Percentiles rank a stretch among this genome's conserved stretches.
phyloP scores from a whole-genome alignment of 2,329 filamentous ascomycete species.

The Decorospora gaudefroyi region DNA sequence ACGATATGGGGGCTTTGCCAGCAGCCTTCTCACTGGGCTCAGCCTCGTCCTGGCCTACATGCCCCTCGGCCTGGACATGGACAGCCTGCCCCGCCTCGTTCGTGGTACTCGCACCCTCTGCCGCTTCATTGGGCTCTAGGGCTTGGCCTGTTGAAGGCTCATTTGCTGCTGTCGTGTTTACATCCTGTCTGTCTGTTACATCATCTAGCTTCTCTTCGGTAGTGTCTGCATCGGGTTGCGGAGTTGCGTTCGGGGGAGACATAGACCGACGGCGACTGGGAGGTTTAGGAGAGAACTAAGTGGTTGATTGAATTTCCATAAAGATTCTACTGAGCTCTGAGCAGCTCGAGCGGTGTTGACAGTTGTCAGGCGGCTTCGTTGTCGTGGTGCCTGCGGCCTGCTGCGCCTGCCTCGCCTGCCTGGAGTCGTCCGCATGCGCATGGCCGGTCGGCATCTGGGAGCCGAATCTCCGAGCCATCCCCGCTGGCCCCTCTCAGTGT shows the following conservation, averaged over 20 bases:
- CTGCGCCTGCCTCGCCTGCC: slow-evolving; percentile 16
- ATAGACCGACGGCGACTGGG: slow-evolving; percentile 38
- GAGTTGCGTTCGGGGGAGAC: slow-evolving; percentile 42
- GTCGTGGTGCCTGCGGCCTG: slow-evolving; percentile 18
- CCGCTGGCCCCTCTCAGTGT: slow-evolving; percentile 9
- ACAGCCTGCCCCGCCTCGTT: slow-evolving; percentile 31
- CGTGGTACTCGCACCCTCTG: slow-evolving; percentile 6
- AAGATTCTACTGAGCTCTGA: slow-evolving; percentile 13
- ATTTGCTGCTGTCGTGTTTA: neutral
- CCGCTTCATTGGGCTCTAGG: neutral
- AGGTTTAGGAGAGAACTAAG: slow-evolving; percentile 2
- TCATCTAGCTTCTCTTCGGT: slow-evolving; percentile 28
- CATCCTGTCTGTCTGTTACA: slow-evolving; percentile 13
- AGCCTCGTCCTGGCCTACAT: slow-evolving; percentile 10
- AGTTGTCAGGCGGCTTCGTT: slow-evolving; percentile 12
- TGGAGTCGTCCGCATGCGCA: slow-evolving; percentile 21
- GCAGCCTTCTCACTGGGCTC: slow-evolving; percentile 29
- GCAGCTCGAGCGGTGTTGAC: slow-evolving; percentile 9
- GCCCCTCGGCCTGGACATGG: slow-evolving; percentile 10
- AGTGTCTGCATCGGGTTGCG: slow-evolving; percentile 36
- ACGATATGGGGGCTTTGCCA: slow-evolving; percentile 38
- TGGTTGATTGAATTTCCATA: slow-evolving; percentile 30
- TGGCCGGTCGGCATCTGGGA: slow-evolving; percentile 28
- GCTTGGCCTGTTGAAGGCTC: slow-evolving; percentile 2
- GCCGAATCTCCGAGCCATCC: slow-evolving; percentile 25